Percentiles rank a stretch among this genome's conserved stretches.
Conservation (phyloP, 2,329 filamentous ascomycete genomes). For the Mycosphaerella sp. region DNA sequence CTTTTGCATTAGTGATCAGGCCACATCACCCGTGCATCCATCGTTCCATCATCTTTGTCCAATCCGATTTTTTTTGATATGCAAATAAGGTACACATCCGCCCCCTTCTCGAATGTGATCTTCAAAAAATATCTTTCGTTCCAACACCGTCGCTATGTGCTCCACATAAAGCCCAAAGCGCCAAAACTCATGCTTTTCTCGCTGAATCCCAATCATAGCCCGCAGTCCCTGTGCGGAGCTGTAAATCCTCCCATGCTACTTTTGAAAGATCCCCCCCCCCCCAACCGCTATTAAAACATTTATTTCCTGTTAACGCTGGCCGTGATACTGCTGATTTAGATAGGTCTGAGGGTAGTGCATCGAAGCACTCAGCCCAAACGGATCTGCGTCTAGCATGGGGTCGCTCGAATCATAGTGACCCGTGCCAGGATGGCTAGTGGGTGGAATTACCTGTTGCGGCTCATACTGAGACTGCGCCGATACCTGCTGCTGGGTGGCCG, state of each 20-base stretch:
- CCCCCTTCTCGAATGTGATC: background rate
- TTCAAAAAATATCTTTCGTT: background rate
- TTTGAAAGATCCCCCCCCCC: background rate
- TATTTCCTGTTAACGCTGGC: constrained; percentile 6
- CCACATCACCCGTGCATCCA: too few relatives aligned
- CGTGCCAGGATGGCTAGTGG: constrained; percentile 19
- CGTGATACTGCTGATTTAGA: constrained; percentile 22
- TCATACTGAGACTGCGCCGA: constrained; percentile 15
- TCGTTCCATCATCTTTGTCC: background rate
- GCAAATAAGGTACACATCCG: background rate
- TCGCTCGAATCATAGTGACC: constrained; percentile 60
- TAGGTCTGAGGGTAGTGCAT: constrained; percentile 49
- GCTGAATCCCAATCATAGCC: constrained; percentile 16
- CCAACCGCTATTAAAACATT: background rate
- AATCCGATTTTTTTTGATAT: background rate
- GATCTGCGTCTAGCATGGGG: constrained; percentile 83
- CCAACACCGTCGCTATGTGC: constrained; percentile 16
- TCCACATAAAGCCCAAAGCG: background rate
- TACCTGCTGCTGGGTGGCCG: constrained; percentile 12
- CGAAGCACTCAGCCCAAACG: constrained; percentile 85
- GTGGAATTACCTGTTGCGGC: constrained; percentile 19
- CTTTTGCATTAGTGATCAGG: too few relatives aligned
- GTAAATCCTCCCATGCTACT: constrained; percentile 5
- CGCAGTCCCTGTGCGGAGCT: constrained; percentile 15
- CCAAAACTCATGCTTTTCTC: constrained; percentile 3